Evolutionary conservation across 2,329 filamentous ascomycete species (phyloP).

Genomic region (Aureobasidium melanogenum): DNA sequence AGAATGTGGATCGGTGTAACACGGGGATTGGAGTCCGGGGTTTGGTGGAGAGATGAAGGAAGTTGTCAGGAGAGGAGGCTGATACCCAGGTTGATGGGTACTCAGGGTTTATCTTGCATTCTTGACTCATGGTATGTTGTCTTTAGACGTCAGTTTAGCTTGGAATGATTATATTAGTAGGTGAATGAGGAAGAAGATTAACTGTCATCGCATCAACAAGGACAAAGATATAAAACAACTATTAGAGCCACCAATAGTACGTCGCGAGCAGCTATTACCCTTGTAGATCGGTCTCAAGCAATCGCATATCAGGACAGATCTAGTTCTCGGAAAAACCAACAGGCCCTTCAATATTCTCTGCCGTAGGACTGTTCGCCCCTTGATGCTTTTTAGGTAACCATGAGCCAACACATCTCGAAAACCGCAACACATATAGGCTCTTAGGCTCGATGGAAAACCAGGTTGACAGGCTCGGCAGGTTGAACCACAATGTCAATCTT

Average conservation of each 20-base stretch:
- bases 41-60: no score
- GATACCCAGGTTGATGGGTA: background rate
- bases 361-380: no score
- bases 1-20: background rate
- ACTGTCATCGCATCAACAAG: background rate
- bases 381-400: no score
- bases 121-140: no score
- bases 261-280: background rate
- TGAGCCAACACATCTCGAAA: background rate
- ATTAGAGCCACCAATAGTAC: background rate
- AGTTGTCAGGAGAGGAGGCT: no score
- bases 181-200: background rate
- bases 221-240: background rate
- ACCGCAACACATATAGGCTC: background rate
- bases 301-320: no score
- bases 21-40: background rate
- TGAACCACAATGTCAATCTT: constrained; percentile 42
- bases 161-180: background rate
- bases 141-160: no score
- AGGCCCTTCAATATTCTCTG: no score
- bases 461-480: constrained; percentile 25
- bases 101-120: background rate
- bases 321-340: no score
- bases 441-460: background rate
- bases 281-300: no score